phyloP scores from a whole-genome alignment of 805 yeast genomes.

The Wickerhamia fluorescens region DNA sequence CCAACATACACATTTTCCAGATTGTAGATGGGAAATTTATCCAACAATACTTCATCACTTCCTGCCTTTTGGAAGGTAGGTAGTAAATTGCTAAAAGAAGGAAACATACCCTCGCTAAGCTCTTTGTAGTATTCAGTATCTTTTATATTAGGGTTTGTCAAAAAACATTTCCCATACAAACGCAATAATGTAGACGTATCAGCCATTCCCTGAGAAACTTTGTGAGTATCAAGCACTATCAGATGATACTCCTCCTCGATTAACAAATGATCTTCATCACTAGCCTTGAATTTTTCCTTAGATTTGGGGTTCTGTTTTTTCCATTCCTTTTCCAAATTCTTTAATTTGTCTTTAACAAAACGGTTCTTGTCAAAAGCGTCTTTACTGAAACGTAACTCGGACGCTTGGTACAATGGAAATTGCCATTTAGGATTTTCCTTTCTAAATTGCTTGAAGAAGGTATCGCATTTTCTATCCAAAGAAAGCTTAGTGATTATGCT shows the following conservation, averaged over 20 bases:
- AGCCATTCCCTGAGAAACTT: conserved; percentile 20
- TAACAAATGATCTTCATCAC: conserved; percentile 10
- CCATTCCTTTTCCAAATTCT: no score
- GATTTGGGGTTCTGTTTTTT: conserved; percentile 3
- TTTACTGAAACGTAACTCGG: conserved; percentile 15
- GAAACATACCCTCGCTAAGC: conserved; percentile 19
- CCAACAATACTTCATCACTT: conserved; percentile 3
- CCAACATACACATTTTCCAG: conserved; percentile 5
- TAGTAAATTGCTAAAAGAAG: conserved; percentile 15
- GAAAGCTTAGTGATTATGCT: conserved; percentile 6
- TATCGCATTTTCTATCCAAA: conserved; percentile 17
- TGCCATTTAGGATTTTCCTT: conserved; percentile 16
- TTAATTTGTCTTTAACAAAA: conserved; percentile 9
- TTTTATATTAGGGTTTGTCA: conserved; percentile 4
- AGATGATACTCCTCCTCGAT: conserved; percentile 12
- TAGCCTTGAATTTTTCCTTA: conserved; percentile 2
- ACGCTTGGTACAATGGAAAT: conserved; percentile 7
- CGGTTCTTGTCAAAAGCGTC: conserved; percentile 11
- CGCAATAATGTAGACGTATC: conserved; percentile 24
- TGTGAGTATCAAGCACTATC: conserved; percentile 10
- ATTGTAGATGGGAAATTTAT: conserved; percentile 8
- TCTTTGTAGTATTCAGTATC: conserved; percentile 9
- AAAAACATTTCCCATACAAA: conserved; percentile 25
- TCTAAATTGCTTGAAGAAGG: conserved; percentile 16
- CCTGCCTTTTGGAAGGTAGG: conserved; percentile 18